Base-by-base conservation (phyloP, 352 stramenopile species). In the Globisporangium nunn region DNA sequence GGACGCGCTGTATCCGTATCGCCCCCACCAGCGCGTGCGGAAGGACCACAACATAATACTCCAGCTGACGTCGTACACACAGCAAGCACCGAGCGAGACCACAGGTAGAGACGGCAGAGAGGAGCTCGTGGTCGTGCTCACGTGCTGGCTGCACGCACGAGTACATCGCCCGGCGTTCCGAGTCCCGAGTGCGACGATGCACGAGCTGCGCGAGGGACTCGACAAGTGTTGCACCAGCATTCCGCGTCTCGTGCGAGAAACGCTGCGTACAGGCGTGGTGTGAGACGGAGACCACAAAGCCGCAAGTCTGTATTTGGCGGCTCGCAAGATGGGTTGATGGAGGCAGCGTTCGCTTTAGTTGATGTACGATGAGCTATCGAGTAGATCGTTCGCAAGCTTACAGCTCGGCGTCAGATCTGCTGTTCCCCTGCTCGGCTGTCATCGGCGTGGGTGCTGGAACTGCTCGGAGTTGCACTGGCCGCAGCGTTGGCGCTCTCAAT, bases 1-100 rank as follows among this genome's bases (percentile, higher is more conserved):
- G 6, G 74, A 85, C 55, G 72, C 73, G 15, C 59, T 66, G 43
- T 72, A 78, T 46, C 71, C 72, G 33, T 85, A 81, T 35, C 71
- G 67, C 7, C 56, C 68, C 0, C 15, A 58, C 1, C 54, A 78
- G 37, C 73, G 74, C 4, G 57, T 85, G 18, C 65, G 74, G 3
- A 72, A 74, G n/a, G 74, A 85, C 40, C 59, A 59, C 4, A 81
- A 56, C 8, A 69, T 61, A 30, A 62, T 77, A 15, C 65, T 75
- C 17, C 48, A 61, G 49, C 23, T 57, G 8, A 66, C 54, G 28
- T 51, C 59, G 15, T 56, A 57, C 48, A 72, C 39, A 15, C 56
- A 39, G 3, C 49, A 17, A 14, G 54, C 49, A 5, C 41, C 35
- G 14, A 18, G 72, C 68, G 52, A 31, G 17, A 29, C 6, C 68